Base-by-base conservation (phyloP, 495 filamentous ascomycete genomes). In the Tuber microsphaerosporum region DNA sequence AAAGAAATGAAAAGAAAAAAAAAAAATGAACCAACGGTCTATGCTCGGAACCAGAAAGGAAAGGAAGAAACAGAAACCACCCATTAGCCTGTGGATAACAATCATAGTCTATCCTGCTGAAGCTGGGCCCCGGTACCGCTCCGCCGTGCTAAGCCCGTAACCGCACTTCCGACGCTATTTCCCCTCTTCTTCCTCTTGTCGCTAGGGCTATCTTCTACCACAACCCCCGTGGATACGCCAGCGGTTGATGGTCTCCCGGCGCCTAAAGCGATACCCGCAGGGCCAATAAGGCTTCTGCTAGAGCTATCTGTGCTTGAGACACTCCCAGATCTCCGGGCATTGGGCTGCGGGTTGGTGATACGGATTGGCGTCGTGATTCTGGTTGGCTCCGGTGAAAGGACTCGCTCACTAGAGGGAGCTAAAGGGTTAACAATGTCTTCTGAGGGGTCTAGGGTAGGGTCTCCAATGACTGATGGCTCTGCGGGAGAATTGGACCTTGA, bases 261-360 rank as follows among this genome's bases (percentile, higher is more conserved):
- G 19, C 77, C 77, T 43, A 79, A 70, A 42, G 69, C 37, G 42
- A 79, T 79, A 19, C 77, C 77, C 14, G 70, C 76, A 69, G 77
- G 76, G 8, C 77, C 73, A 72, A 79, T 75, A 44, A 75, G 48
- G 37, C 70, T 37, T 71, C 77, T 75, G 10, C 73, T 73, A n/a
- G 69, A 20, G 34, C 75, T 75, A 51, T 78, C 77, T 17, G 73
- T 73, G 48, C 77, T 79, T 71, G 77, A 79, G 26, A 79, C 41
- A 37, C 77, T 79, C 34, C 70, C 73, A 1, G 77, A 79, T 37
- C 77, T 69, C 39, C 39, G 51, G 51, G 51, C 12, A 31, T 31
- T 16, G 51, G 51, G 12, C n/a, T 61, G 51, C 10, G n/a, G 51
- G 51, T 61, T 61, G n/a, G n/a, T 31, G 51, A 31, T 61, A 61